Evolutionary conservation across 306 rosid species (phyloP), one percentile per base, ranked within the genome.

Genomic region (Cicer judaicum): DNA sequence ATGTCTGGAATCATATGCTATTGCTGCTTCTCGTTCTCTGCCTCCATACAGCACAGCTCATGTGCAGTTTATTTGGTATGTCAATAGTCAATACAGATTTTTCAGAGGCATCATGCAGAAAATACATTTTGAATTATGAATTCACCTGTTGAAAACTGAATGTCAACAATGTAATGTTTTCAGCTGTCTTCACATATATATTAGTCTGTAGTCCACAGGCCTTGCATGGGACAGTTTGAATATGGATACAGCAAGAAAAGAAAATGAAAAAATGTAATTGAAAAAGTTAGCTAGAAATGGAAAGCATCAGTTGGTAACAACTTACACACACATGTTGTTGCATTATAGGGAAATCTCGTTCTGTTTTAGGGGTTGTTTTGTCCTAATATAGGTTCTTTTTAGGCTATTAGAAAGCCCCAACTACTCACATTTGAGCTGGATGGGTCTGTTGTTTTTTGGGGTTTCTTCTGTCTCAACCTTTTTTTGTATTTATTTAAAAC

Each of bases 51-150:
- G 87, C 78, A 67, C 85, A 57, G 81, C 91, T 78, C 79, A 79
- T 64, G 78, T 91, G 84, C 92, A 78, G 49, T 88, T 93, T 68
- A 2, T 91, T 77, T 74, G 96, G 98, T 93, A 91, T 64, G 90
- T 73, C 70, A 66, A 81, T 68, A 82, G 52, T 29, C 36, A 29
- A 29, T 29, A 29, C 36, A 84, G 49, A 8, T 7, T 68, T 70
- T 65, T 81, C 70, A 7, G 2, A 19, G 43, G 55, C 64, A 57
- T 57, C 57, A 39, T 77, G 79, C 10, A n/a, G 40, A 70, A 21
- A 21, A 29, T 42, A 38, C 54, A 47, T 65, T 42, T 10, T 39
- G 40, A 49, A 14, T 12, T 60, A 1, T 49, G 21, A 72, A 54
- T 50, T 38, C 12, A 56, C 65, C n/a, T 24, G 10, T 10, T 70